phyloP scores from a whole-genome alignment of 2,329 filamentous ascomycete species.

The Achaetomium macrosporum region DNA sequence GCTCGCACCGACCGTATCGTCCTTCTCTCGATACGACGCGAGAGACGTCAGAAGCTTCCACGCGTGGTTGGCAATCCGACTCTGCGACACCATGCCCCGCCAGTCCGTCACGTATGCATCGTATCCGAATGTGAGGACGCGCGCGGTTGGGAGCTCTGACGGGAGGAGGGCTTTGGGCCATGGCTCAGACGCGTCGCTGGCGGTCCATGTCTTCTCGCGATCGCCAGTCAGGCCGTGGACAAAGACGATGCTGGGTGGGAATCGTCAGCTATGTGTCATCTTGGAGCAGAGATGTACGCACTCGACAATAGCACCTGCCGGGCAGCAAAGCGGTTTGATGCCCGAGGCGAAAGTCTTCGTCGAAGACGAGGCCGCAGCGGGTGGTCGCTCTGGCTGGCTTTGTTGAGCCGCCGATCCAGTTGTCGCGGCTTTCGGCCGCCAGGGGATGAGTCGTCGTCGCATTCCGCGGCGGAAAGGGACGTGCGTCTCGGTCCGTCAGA shows the following conservation, averaged over 20 bases:
- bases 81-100: conserved; percentile 1
- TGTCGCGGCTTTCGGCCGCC: conserved; percentile 5
- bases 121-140: conserved; percentile 32
- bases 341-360: conserved; percentile 15
- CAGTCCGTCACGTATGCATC: conserved; percentile 21
- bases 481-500: conserved; percentile 2
- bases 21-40: not conserved
- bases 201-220: conserved; percentile 31
- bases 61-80: conserved; percentile 7
- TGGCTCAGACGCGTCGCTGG: conserved; percentile 19
- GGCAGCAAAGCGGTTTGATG: conserved; percentile 15
- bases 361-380: not conserved
- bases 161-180: conserved; percentile 30
- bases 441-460: not conserved
- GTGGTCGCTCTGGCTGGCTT: not conserved
- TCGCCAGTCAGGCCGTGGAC: conserved; percentile 33
- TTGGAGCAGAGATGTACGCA: conserved; percentile 9
- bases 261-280: conserved; percentile 1
- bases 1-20: not conserved
- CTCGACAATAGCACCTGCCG: conserved; percentile 13
- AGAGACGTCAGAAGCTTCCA: conserved; percentile 8
- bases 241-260: conserved; percentile 25
- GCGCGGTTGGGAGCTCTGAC: conserved; percentile 24
- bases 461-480: not conserved
- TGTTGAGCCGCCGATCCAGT: conserved; percentile 3